Base-by-base conservation (phyloP, 371 early-diverging fungal species). In the Mortierella sp. region DNA sequence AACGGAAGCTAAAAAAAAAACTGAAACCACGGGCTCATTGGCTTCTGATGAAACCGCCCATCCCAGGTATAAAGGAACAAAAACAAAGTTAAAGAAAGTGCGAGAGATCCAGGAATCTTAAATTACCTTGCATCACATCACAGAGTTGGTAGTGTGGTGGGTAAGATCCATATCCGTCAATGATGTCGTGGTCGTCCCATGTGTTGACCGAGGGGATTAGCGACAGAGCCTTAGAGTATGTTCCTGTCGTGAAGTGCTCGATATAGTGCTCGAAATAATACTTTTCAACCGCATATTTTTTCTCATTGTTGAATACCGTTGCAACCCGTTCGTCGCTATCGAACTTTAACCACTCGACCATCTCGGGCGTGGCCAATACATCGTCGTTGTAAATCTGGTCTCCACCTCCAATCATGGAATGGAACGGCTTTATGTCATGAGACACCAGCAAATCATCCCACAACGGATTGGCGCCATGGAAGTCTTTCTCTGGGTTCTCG, bases 371-470 rank as follows among this genome's bases (percentile, higher is more conserved):
- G 24, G 81, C 71, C 65, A 87, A 27, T 47, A 90, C 80, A 47
- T 83, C 83, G 79, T 93, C 94, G 37, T 87, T 82, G 72, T 95
- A 94, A 32, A 95, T 73, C 79, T 95, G 96, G 75, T 94, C 95
- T 31, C 95, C 96, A 34, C 94, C 94, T 42, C 95, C 94, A 19
- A 95, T 75, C 82, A 90, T 82, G 24, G 88, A 86, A 66, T 94
- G 93, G 80, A 91, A 91, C 1, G 94, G 94, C 60, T 81, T 70
- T 15, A 68, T 59, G 9, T 75, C 70, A 72, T 94, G 95, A 26
- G 64, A 51, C 12, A 76, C 78, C 73, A 93, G 58, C 4, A 95
- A 80, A 78, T 94, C 95, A 58, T 86, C 87, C 95, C 95, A 95
- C 23, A 95, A 72, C 0, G 90, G 89, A 46, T 88, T 81, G 23